Percentiles rank a stretch among this genome's conserved stretches.
Evolutionary conservation across 2,329 filamentous ascomycete species (phyloP).

Genomic region (Drechslerella stenobrocha): DNA sequence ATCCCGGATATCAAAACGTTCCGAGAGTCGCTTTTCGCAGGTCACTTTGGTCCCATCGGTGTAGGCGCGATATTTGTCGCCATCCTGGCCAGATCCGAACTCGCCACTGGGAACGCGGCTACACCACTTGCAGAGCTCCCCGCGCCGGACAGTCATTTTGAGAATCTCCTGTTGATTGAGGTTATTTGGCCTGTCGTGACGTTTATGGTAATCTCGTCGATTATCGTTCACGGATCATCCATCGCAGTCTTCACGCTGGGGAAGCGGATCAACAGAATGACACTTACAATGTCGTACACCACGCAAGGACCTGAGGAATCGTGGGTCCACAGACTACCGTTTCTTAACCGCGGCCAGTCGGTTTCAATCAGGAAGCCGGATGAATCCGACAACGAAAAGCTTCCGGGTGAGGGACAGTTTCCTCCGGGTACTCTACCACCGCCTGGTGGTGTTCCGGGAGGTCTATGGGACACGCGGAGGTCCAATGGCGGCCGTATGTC

Average conservation of each 20-base stretch:
- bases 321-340: slow-evolving; percentile 93
- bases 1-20: slow-evolving; percentile 98
- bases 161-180: slow-evolving; percentile 72
- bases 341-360: slow-evolving; percentile 76
- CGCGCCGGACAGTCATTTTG: slow-evolving; percentile 59
- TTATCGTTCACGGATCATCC: slow-evolving; percentile 95
- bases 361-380: slow-evolving; percentile 74
- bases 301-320: slow-evolving; percentile 84
- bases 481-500: slow-evolving; percentile 84
- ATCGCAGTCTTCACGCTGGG: slow-evolving; percentile 96
- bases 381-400: slow-evolving; percentile 63
- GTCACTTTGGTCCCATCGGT: slow-evolving; percentile 95
- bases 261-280: slow-evolving; percentile 79
- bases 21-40: slow-evolving; percentile 94
- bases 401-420: slow-evolving; percentile 57
- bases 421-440: slow-evolving; percentile 70
- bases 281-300: slow-evolving; percentile 90
- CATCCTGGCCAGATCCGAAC: slow-evolving; percentile 87
- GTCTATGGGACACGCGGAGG: slow-evolving; percentile 77
- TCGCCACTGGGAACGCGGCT: slow-evolving; percentile 70
- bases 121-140: slow-evolving; percentile 72
- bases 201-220: slow-evolving; percentile 91
- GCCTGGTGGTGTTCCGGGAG: slow-evolving; percentile 70
- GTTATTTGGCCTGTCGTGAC: slow-evolving; percentile 95
- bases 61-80: slow-evolving; percentile 95